Percentiles rank a stretch among this genome's conserved stretches.
Conservation (phyloP, 768 basidiomycete genomes). For the Phylloporus arenicola region DNA sequence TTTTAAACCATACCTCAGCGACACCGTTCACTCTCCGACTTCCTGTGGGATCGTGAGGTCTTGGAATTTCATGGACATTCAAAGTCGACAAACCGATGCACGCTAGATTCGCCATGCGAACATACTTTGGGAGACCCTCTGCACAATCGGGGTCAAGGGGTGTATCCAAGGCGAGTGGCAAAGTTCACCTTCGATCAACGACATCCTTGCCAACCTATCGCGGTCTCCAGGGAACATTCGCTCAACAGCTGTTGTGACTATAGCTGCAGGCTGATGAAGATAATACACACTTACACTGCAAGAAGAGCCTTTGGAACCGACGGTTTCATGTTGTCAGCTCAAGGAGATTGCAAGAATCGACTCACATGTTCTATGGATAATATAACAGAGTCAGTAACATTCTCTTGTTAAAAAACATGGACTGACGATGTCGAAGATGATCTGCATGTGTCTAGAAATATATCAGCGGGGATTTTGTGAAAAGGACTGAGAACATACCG, state of each 20-base stretch:
- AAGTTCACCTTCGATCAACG: constrained; percentile 74
- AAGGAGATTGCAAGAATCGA: not conserved
- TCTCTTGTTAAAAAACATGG: not conserved
- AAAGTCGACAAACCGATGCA: constrained; percentile 52
- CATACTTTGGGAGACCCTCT: constrained; percentile 84
- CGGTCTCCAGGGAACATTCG: constrained; percentile 85
- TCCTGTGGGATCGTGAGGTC: constrained; percentile 32
- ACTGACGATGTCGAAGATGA: constrained; percentile 85
- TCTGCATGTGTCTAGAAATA: constrained; percentile 70
- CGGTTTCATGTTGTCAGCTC: not conserved
- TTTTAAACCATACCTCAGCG: constrained; percentile 55
- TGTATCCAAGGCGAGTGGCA: not conserved
- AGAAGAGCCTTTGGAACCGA: constrained; percentile 38
- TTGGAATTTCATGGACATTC: not conserved
- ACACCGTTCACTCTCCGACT: constrained; percentile 93
- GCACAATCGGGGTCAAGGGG: not conserved
- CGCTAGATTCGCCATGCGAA: constrained; percentile 90
- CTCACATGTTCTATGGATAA: constrained; percentile 35
- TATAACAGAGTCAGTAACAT: constrained; percentile 12
- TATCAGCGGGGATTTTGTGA: not conserved
- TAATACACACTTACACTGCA: constrained; percentile 49
- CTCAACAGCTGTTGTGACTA: constrained; percentile 58
- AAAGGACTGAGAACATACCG: constrained; percentile 37
- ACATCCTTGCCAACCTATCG: constrained; percentile 79
- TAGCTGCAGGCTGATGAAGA: not conserved